Conservation (phyloP, 352 stramenopile species). For the Plasmopara halstedii region DNA sequence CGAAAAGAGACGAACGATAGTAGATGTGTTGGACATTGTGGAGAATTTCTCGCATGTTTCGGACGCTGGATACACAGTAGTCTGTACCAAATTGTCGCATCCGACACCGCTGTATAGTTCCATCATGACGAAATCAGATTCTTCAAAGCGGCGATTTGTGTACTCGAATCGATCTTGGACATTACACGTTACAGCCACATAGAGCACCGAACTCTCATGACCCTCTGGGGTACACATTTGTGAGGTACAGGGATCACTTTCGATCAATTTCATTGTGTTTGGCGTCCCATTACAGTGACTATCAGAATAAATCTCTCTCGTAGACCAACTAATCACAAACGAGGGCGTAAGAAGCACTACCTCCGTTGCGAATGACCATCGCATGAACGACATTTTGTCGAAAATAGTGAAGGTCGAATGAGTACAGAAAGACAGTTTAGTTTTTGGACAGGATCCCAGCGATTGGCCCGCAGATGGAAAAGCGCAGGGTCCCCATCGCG, state of each 20-base stretch:
- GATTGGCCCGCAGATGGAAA: too few relatives aligned
- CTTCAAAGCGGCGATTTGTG: constrained; percentile 14
- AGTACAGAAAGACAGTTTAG: too few relatives aligned
- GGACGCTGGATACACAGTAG: constrained; percentile 21
- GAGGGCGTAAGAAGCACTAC: constrained; percentile 5
- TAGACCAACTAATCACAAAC: constrained; percentile 14
- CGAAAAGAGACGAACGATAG: constrained; percentile 19
- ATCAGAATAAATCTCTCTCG: constrained; percentile 19
- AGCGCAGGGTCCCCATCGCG: too few relatives aligned
- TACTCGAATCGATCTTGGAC: constrained; percentile 24
- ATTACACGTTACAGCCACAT: constrained; percentile 17
- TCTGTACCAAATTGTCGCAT: constrained; percentile 17
- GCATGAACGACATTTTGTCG: constrained; percentile 7
- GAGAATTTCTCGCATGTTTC: constrained; percentile 23
- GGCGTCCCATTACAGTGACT: constrained; percentile 25
- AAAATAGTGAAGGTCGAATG: constrained; percentile 15
- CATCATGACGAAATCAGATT: constrained; percentile 26
- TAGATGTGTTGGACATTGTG: constrained; percentile 10
- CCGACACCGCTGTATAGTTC: constrained; percentile 16
- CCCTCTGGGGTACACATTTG: constrained; percentile 16
- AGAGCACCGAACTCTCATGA: constrained; percentile 18
- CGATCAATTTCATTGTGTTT: constrained; percentile 18
- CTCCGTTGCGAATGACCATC: constrained; percentile 5
- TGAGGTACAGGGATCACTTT: constrained; percentile 8
- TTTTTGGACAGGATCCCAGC: too few relatives aligned